Evolutionary conservation across 306 rosid species (phyloP).

Genomic region (Cucumis hystrix): DNA sequence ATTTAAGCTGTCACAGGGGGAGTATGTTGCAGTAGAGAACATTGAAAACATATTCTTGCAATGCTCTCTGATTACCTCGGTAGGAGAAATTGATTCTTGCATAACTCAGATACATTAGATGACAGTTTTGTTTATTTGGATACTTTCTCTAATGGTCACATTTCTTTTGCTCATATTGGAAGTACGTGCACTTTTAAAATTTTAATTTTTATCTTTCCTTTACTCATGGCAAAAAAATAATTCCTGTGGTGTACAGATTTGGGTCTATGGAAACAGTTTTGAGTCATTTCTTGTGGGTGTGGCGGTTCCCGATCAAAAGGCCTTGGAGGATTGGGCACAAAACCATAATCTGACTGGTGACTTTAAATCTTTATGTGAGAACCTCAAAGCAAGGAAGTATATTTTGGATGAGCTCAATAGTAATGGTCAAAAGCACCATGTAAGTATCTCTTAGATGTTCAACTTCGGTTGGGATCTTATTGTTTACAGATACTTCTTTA

Average conservation of each 20-base stretch:
- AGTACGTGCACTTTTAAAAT: neutral
- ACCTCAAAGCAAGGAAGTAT: slow-evolving; percentile 48
- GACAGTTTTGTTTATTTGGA: neutral
- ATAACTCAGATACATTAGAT: neutral
- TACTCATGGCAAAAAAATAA: neutral
- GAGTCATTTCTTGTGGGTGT: slow-evolving; percentile 95
- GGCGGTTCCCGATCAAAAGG: slow-evolving; percentile 61
- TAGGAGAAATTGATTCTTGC: slow-evolving; percentile 15
- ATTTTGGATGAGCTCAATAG: slow-evolving; percentile 72
- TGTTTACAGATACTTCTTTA: neutral
- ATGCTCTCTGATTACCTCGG: slow-evolving; percentile 72
- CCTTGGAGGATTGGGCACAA: slow-evolving; percentile 74
- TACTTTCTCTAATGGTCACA: neutral
- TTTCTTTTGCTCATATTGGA: neutral
- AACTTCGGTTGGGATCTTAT: neutral
- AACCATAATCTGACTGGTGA: slow-evolving; percentile 34
- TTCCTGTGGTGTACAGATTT: slow-evolving; percentile 35
- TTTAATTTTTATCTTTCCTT: neutral
- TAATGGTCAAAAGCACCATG: slow-evolving; percentile 57
- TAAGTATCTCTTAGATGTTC: slow-evolving; percentile 21
- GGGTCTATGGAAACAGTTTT: slow-evolving; percentile 94
- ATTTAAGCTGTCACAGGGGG: slow-evolving; percentile 92
- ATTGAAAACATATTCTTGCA: slow-evolving; percentile 60
- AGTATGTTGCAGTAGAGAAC: slow-evolving; percentile 81
- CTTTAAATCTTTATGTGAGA: slow-evolving; percentile 63